Percentiles rank a stretch among this genome's conserved stretches.
Conservation (phyloP, 352 stramenopile species). For the Globisporangium cylindrosporum region DNA sequence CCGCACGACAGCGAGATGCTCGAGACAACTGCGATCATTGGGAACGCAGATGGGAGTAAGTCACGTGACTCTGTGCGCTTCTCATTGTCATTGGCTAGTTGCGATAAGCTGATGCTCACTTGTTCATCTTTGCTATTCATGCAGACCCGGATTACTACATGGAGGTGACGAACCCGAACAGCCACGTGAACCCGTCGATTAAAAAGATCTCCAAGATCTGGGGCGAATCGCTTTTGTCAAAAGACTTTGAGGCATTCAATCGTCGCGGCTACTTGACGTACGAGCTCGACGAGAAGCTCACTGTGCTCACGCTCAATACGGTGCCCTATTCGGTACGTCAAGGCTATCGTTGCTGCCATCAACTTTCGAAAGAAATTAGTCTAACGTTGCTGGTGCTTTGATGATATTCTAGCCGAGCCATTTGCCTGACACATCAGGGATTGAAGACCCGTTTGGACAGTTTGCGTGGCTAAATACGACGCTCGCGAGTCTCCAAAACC, state of each 20-base stretch:
- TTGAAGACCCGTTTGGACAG: slow-evolving; percentile 86
- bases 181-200: slow-evolving; percentile 55
- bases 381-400: neutral
- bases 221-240: slow-evolving; percentile 43
- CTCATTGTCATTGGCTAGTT: too few species aligned
- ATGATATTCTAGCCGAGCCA: slow-evolving; percentile 52
- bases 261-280: slow-evolving; percentile 61
- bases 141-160: slow-evolving; percentile 74
- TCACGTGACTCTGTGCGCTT: neutral
- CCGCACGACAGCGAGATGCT: slow-evolving; percentile 25
- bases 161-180: slow-evolving; percentile 60
- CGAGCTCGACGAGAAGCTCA: slow-evolving; percentile 58
- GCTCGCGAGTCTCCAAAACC: slow-evolving; percentile 40
- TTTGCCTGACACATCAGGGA: slow-evolving; percentile 58
- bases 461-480: slow-evolving; percentile 87
- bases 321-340: slow-evolving; percentile 70
- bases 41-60: slow-evolving; percentile 75
- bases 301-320: slow-evolving; percentile 78
- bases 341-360: neutral
- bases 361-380: neutral
- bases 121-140: neutral
- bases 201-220: slow-evolving; percentile 48
- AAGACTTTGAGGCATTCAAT: slow-evolving; percentile 56
- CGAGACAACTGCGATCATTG: slow-evolving; percentile 73
- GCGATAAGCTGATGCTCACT: neutral